phyloP scores from a whole-genome alignment of 2,329 filamentous ascomycete genomes.

The Calonectria hongkongensis region DNA sequence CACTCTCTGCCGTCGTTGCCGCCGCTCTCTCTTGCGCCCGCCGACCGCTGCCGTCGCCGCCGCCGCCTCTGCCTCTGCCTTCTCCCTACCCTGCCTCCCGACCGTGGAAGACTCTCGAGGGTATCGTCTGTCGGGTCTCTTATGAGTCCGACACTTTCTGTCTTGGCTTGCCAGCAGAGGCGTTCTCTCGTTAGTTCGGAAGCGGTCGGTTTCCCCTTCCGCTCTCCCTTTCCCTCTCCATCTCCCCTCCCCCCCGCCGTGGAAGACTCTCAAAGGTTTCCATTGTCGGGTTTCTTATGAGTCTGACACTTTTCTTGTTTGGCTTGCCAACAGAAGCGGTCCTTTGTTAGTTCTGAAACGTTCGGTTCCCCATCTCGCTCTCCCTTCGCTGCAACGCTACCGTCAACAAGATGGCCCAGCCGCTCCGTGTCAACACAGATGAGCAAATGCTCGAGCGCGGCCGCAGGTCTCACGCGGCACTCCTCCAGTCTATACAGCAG shows the following conservation, averaged over 20 bases:
- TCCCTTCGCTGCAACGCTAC: too few species aligned
- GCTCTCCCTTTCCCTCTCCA: neutral
- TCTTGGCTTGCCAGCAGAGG: neutral
- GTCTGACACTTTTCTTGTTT: neutral
- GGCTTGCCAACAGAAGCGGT: neutral
- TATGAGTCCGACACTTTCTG: neutral
- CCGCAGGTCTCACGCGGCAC: too few species aligned
- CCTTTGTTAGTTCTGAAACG: neutral
- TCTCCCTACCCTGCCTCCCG: too few species aligned
- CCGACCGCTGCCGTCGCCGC: too few species aligned
- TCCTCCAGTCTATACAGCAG: too few species aligned
- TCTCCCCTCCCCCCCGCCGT: too few species aligned
- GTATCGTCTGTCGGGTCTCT: neutral
- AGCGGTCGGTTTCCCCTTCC: neutral
- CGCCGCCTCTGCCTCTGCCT: neutral
- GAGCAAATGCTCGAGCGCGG: too few species aligned
- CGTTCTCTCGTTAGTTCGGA: neutral
- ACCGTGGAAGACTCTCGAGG: neutral
- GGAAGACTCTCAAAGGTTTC: neutral
- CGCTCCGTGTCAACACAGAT: too few species aligned
- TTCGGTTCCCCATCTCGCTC: neutral
- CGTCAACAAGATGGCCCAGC: too few species aligned
- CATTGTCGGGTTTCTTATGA: neutral
- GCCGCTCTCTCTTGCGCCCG: too few species aligned
- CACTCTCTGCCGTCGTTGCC: too few species aligned